These are phyloP conservation scores for Fraxinus latifolia DNA, from an alignment of 305 asterid species.

Conservation along the genomic window DNA sequence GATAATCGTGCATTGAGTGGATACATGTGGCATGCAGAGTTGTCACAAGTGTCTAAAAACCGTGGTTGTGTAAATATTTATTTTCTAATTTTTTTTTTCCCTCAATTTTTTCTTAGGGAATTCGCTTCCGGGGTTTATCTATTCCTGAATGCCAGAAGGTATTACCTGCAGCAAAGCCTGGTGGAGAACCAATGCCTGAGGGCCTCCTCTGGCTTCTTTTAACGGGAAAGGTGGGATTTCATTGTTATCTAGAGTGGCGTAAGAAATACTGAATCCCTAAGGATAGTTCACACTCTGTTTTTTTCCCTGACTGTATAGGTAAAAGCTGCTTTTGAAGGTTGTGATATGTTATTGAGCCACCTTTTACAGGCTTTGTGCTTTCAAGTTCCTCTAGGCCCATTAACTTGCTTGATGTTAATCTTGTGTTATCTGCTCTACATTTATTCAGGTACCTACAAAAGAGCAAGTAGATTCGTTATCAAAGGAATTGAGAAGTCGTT, in stretches of 20 bases:
- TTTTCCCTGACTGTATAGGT: background rate
- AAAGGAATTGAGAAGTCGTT: constrained; percentile 63
- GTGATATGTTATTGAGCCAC: background rate
- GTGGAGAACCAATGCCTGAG: constrained; percentile 97
- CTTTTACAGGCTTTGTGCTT: background rate
- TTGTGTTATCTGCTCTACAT: background rate
- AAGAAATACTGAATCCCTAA: background rate
- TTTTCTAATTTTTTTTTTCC: constrained; percentile 15
- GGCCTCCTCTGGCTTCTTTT: constrained; percentile 99
- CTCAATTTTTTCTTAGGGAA: constrained; percentile 52
- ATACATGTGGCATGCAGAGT: background rate
- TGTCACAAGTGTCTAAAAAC: background rate
- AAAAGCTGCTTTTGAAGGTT: background rate
- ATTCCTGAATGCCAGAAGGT: constrained; percentile 94
- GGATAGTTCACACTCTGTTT: background rate
- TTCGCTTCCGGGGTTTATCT: constrained; percentile 91
- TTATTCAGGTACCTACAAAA: constrained; percentile 63
- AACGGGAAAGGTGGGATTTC: constrained; percentile 71
- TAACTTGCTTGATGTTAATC: background rate
- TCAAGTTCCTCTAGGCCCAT: background rate
- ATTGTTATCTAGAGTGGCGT: background rate
- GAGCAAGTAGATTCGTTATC: constrained; percentile 66
- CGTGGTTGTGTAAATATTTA: background rate
- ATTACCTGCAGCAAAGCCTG: constrained; percentile 82
- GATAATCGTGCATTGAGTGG: constrained; percentile 5